These are phyloP conservation scores for Trichoderma hamatum DNA, from an alignment of 2,329 filamentous ascomycete genomes.

Conservation along the genomic window DNA sequence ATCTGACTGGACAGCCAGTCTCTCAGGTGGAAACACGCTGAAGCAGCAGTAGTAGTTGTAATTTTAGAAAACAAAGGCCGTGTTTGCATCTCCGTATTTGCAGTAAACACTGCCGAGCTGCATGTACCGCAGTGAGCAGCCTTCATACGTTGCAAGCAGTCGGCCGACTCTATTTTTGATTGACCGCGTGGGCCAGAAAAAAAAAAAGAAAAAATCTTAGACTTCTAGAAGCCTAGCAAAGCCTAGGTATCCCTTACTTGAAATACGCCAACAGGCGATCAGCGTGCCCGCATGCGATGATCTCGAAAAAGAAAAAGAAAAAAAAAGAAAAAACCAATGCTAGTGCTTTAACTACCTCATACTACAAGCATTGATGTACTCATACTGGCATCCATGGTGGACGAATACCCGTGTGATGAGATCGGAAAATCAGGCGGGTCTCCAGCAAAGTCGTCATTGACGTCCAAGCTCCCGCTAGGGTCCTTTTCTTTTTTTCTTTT, in stretches of 20 bases:
- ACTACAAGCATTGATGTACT: not conserved
- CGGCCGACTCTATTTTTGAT: not conserved
- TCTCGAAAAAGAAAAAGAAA: not conserved
- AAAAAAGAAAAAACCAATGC: not conserved
- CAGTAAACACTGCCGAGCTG: constrained; percentile 4
- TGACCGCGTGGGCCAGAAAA: not conserved
- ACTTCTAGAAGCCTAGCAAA: constrained; percentile 5
- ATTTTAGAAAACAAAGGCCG: not conserved
- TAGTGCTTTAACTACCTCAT: not conserved
- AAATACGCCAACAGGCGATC: constrained; percentile 13
- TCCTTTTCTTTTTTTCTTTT: not conserved
- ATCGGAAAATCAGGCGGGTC: not conserved
- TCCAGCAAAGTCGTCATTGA: not conserved
- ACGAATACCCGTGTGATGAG: not conserved
- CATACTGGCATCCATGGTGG: not conserved
- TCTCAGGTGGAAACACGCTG: constrained; percentile 1
- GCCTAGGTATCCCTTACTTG: not conserved
- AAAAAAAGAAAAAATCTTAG: not conserved
- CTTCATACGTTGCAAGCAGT: not conserved
- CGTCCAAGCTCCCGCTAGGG: not conserved
- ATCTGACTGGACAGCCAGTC: not conserved
- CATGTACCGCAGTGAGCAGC: not conserved
- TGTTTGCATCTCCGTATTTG: constrained; percentile 3
- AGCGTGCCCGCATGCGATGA: constrained; percentile 7
- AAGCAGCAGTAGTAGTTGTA: not conserved